These are phyloP conservation scores for Aspergillus sergii DNA, from an alignment of 2,329 filamentous ascomycete genomes.

Conservation along the genomic window DNA sequence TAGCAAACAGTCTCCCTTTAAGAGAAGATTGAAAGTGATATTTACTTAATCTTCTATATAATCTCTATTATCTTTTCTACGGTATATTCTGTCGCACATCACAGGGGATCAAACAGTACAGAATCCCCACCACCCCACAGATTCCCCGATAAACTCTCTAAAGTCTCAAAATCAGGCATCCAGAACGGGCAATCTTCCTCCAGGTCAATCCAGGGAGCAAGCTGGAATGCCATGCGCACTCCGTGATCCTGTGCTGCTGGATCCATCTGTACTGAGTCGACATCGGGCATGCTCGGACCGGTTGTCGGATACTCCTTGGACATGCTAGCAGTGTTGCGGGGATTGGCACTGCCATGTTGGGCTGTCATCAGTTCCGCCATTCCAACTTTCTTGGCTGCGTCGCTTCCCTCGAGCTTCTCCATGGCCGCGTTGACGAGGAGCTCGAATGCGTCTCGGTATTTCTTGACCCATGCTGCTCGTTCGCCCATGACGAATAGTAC, in stretches of 20 bases:
- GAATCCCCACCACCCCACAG: slow-evolving; percentile 33
- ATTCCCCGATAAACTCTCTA: slow-evolving; percentile 34
- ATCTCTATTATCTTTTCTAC: background rate
- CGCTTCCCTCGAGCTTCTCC: slow-evolving; percentile 48
- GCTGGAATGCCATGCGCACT: slow-evolving; percentile 41
- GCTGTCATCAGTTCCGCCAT: slow-evolving; percentile 46
- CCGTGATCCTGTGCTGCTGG: slow-evolving; percentile 35
- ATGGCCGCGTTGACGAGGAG: slow-evolving; percentile 51
- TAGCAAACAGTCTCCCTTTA: background rate
- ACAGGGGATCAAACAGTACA: slow-evolving; percentile 33
- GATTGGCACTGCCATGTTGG: slow-evolving; percentile 27
- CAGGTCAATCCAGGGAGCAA: slow-evolving; percentile 45
- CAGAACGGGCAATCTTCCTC: slow-evolving; percentile 38
- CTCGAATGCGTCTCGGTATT: slow-evolving; percentile 53
- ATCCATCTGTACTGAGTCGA: slow-evolving; percentile 14
- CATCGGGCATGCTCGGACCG: slow-evolving; percentile 13
- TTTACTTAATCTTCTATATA: background rate
- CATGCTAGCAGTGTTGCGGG: slow-evolving; percentile 18
- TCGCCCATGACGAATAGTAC: slow-evolving; percentile 56
- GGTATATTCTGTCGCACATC: background rate
- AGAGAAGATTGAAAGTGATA: too few relatives aligned
- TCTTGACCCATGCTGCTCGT: slow-evolving; percentile 51
- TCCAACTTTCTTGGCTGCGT: slow-evolving; percentile 35
- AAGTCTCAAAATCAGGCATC: slow-evolving; percentile 44
- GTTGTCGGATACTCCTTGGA: slow-evolving; percentile 14